A percentile compares a stretch with the other conserved stretches of the same genome.
These are phyloP conservation scores for Chaetomidium leptoderma DNA, from an alignment of 495 filamentous ascomycete genomes.

Conservation along the genomic window DNA sequence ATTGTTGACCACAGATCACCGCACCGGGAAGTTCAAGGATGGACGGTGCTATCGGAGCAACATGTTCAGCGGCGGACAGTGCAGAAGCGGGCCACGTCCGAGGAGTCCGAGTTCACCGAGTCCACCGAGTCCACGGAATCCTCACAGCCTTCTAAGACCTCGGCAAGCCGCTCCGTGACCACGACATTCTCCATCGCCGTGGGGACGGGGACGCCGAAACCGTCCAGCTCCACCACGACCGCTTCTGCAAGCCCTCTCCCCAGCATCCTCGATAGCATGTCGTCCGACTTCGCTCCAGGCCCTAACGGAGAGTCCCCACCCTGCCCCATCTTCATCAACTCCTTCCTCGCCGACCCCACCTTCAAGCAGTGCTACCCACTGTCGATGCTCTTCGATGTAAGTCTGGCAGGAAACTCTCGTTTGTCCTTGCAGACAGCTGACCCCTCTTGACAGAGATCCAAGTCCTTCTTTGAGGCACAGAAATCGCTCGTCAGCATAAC, in stretches of 20 bases:
- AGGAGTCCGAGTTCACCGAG: background rate
- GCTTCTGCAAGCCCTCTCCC: slow-evolving; percentile 51
- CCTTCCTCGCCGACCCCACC: slow-evolving; percentile 57
- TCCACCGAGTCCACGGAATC: too few relatives aligned
- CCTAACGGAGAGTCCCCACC: slow-evolving; percentile 32
- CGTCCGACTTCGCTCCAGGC: slow-evolving; percentile 59
- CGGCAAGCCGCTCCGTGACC: slow-evolving; percentile 25
- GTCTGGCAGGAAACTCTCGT: slow-evolving; percentile 9
- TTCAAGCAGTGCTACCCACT: slow-evolving; percentile 69
- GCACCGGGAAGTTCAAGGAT: slow-evolving; percentile 31
- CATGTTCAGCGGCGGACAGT: slow-evolving; percentile 25
- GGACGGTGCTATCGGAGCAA: slow-evolving; percentile 39
- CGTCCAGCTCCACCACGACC: slow-evolving; percentile 27
- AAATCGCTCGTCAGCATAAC: slow-evolving; percentile 62
- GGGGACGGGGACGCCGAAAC: slow-evolving; percentile 34
- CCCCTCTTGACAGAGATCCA: slow-evolving; percentile 46
- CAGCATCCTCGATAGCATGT: slow-evolving; percentile 65
- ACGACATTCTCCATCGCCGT: slow-evolving; percentile 37
- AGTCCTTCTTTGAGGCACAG: slow-evolving; percentile 70
- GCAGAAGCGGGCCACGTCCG: slow-evolving; percentile 14
- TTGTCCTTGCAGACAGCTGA: slow-evolving; percentile 17
- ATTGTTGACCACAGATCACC: slow-evolving; percentile 37
- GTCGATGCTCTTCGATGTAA: slow-evolving; percentile 65
- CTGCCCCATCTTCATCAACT: slow-evolving; percentile 65
- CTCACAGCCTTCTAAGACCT: background rate